phyloP scores from a whole-genome alignment of 495 filamentous ascomycete species.

The Penicillium nucicola region DNA sequence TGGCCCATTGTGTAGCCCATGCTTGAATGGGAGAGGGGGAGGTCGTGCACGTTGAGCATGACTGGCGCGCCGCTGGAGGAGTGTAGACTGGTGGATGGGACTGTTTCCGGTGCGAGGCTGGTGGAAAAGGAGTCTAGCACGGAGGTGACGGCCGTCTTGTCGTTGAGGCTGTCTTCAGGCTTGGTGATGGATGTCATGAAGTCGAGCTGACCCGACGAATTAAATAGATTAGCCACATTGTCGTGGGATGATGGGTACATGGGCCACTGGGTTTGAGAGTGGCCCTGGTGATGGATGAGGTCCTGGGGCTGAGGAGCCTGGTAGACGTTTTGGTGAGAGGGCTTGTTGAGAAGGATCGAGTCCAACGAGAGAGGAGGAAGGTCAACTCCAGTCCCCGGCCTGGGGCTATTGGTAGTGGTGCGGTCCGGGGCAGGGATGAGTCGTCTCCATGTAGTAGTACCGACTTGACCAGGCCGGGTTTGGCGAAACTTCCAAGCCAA shows the following conservation, averaged over 20 bases:
- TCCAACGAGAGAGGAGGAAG: constrained; percentile 41
- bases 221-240: constrained; percentile 36
- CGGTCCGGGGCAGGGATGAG: constrained; percentile 44
- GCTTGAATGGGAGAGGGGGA: constrained; percentile 34
- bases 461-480: constrained; percentile 39
- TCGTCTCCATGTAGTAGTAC: constrained; percentile 52
- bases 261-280: constrained; percentile 37
- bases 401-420: constrained; percentile 37
- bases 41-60: constrained; percentile 42
- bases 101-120: constrained; percentile 31
- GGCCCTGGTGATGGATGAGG: constrained; percentile 25
- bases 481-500: constrained; percentile 54
- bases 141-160: constrained; percentile 39
- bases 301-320: constrained; percentile 34
- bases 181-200: constrained; percentile 38
- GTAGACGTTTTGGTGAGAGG: constrained; percentile 30
- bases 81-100: constrained; percentile 30
- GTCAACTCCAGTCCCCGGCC: constrained; percentile 31
- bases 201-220: constrained; percentile 32
- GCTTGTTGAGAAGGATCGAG: constrained; percentile 36
- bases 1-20: constrained; percentile 34
- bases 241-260: constrained; percentile 38
- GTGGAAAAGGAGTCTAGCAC: constrained; percentile 40
- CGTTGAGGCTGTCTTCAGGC: constrained; percentile 34
- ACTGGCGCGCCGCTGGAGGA: constrained; percentile 29